phyloP scores from a whole-genome alignment of 2,329 filamentous ascomycete genomes.

The Aureobasidium sp. region DNA sequence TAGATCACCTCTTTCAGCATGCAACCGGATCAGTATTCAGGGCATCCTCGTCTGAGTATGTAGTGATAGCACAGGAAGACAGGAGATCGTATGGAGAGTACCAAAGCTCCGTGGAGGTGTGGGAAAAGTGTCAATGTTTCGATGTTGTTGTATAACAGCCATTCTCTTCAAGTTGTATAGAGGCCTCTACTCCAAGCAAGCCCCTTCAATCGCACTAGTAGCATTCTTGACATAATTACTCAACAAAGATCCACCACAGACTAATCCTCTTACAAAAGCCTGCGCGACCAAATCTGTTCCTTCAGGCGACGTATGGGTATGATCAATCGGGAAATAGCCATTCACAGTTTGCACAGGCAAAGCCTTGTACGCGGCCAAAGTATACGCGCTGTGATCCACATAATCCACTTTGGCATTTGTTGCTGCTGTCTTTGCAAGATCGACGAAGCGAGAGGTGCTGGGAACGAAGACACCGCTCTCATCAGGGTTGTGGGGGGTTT shows the following conservation, averaged over 20 bases:
- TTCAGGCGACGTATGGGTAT: constrained; percentile 54
- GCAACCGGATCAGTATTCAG: too few relatives aligned
- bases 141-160: too few relatives aligned
- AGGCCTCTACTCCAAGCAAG: background rate
- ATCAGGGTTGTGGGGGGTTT: constrained; percentile 59
- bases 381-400: constrained; percentile 55
- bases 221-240: constrained; percentile 15
- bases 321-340: constrained; percentile 50
- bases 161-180: too few relatives aligned
- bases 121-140: too few relatives aligned
- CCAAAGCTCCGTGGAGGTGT: too few relatives aligned
- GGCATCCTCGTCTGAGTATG: too few relatives aligned
- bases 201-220: constrained; percentile 10
- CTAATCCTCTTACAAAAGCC: constrained; percentile 49
- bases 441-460: constrained; percentile 47
- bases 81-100: too few relatives aligned
- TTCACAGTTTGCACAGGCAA: constrained; percentile 46
- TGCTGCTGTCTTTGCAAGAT: constrained; percentile 46
- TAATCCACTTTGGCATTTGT: constrained; percentile 43
- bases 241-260: constrained; percentile 12
- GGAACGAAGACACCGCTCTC: constrained; percentile 49
- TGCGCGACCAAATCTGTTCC: constrained; percentile 51
- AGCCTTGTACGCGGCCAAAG: constrained; percentile 46
- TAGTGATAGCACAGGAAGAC: too few relatives aligned
- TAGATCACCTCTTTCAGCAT: too few relatives aligned